phyloP scores from a whole-genome alignment of 2,329 filamentous ascomycete species.

The Neonectria neomacrospora region DNA sequence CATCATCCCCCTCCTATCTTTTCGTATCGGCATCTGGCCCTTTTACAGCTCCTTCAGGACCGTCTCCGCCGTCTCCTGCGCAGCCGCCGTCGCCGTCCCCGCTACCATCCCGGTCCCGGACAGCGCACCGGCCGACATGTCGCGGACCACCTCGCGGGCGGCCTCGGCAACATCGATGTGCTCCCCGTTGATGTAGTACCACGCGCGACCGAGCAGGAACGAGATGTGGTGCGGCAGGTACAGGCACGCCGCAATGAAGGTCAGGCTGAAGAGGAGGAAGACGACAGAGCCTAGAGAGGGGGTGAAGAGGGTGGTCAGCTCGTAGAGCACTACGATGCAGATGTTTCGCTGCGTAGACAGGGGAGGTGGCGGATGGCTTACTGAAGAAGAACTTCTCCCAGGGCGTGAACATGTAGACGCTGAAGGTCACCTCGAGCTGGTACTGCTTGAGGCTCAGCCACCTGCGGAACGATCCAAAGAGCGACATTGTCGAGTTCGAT shows the following conservation, averaged over 20 bases:
- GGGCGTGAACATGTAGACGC: slow-evolving; percentile 96
- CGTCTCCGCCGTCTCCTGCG: slow-evolving; percentile 41
- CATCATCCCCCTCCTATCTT: not conserved
- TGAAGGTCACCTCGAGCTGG: slow-evolving; percentile 97
- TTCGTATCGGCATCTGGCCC: not conserved
- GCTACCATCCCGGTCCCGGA: slow-evolving; percentile 42
- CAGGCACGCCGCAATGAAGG: slow-evolving; percentile 85
- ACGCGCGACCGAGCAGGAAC: slow-evolving; percentile 84
- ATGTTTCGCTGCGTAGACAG: not conserved
- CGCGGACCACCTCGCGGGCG: slow-evolving; percentile 48
- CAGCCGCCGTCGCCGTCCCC: slow-evolving; percentile 30
- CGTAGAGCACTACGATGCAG: slow-evolving; percentile 10
- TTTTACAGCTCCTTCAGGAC: slow-evolving; percentile 51
- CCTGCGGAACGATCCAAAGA: slow-evolving; percentile 70
- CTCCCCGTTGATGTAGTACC: slow-evolving; percentile 95
- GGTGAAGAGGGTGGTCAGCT: slow-evolving; percentile 44
- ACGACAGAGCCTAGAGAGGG: slow-evolving; percentile 79
- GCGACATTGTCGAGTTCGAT: slow-evolving; percentile 47
- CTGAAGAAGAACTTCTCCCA: slow-evolving; percentile 98
- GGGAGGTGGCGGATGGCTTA: slow-evolving; percentile 60
- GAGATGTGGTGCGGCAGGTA: slow-evolving; percentile 94
- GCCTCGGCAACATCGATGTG: slow-evolving; percentile 61
- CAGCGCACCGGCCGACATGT: slow-evolving; percentile 47
- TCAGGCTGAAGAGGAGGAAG: slow-evolving; percentile 88
- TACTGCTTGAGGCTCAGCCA: slow-evolving; percentile 97